Base-by-base conservation (phyloP, 164 flowering plant genomes). In the Stephania japonica region DNA sequence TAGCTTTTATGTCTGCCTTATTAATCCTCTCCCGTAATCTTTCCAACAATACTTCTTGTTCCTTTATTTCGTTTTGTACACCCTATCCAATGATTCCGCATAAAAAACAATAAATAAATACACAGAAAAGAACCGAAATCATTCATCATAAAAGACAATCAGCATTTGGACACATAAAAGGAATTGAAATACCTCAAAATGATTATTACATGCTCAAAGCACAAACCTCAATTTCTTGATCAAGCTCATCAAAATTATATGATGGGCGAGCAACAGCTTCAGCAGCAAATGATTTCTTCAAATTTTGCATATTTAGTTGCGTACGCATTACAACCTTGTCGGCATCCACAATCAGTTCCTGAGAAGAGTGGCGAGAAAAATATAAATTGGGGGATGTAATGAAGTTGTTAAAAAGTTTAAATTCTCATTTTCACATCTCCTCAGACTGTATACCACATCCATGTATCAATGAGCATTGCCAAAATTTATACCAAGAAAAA, bases 221-320 rank as follows among this genome's bases (percentile, higher is more conserved):
- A 87, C 99, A 71, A 74, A 91, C 99, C 73, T 79, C 80, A 70
- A 90, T 84, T 78, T 93, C 99, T 81, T 80, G 83, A 71, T 32
- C 76, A 61, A 88, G 87, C 82, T 96, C 98, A 81, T 91, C 90
- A 75, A 83, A 88, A 69, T 79, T 77, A 47, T 97, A 83, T 50
- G 79, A 69, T 73, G 83, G 53, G 43, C 77, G 69, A 5, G 79
- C 38, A 76, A 72, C 81, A 72, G 86, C 67, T 80, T 85, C 92
- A 76, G 84, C 75, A 70, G 70, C 83, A 79, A 66, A 76, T 41
- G 87, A 82, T n/a, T 84, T 88, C 78, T 86, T 84, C 74, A 85
- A 25, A 83, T 93, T 97, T 73, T 68, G 81, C 76, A 91, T 38
- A 9, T 67, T 82, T 24, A 85, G 72, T 42, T 80, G 75, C 83